Evolutionary conservation across 331 rosid genomes (phyloP), one percentile per base, ranked within the genome.

Genomic region (Rhamnella rubrinervis): DNA sequence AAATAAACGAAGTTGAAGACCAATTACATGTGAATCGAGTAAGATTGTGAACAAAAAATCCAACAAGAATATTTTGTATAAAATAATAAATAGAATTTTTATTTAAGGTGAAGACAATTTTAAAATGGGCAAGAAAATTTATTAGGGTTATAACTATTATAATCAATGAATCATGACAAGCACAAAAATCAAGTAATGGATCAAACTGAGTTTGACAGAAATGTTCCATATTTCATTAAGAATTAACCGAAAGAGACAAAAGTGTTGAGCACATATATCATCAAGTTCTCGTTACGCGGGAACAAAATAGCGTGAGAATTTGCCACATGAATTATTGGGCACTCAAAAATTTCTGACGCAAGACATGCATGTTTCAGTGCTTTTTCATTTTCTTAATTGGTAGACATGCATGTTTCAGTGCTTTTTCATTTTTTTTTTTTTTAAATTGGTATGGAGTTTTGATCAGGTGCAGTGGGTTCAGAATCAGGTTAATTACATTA

Each of bases 191-290:
- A 44, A 44, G 11, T 14, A 44, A 44, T 8, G 47, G 10, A 40
- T 40, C 7, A 2, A 40, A 4, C 65, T 74, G 84, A 20, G 66
- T 60, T 17, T 20, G 63, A 78, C 51, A 61, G 46, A 83, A 75
- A 65, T 38, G 76, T 81, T 85, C 86, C 81, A 59, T 0, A 65
- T 76, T 68, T 44, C 3, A 28, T 6, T 3, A 41, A 66, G 37
- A n/a, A 3, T 59, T 18, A 21, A 31, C 8, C 23, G 50, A 26
- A 51, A 46, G 15, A 15, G 40, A 6, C 15, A 0, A 23, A 17
- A n/a, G 15, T 6, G 66, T 2, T 23, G 10, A 40, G 47, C 47
- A 40, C 1, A 40, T 40, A 40, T 44, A 44, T 44, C 49, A 4
- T 31, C 35, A 31, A 31, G 35, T 31, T 31, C 35, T 31, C 35